Base-by-base conservation (phyloP, 345 rosid genomes). In the Moricandia moricandioides region DNA sequence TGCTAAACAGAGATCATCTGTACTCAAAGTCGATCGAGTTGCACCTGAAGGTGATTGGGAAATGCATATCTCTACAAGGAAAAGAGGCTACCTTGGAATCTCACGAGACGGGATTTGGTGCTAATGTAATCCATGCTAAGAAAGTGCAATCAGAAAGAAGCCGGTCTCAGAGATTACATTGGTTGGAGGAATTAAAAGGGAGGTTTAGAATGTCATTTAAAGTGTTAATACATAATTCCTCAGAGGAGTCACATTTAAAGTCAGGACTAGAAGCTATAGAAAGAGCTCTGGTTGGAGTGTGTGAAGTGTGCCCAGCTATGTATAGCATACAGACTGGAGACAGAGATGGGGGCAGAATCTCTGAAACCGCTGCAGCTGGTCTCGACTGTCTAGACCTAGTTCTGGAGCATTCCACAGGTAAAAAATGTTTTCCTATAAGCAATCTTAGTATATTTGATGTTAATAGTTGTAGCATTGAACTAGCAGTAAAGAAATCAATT, bases 361-460 rank as follows among this genome's bases (percentile, higher is more conserved):
- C 91, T 62, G 77, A 90, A 66, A 79, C 79, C 16, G 90, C 85
- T 79, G 99, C 96, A 10, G 91, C 88, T 70, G 92, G 91, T 77
- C 72, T 95, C 64, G 98, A 92, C 74, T 95, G 88, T 86, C 86
- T 95, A 78, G 97, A 90, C 81, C 84, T 95, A n/a, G 74, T 92
- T 83, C 86, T 92, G 68, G 96, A 92, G 80, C 82, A 86, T 82
- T 91, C 79, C 73, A 81, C 96, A 86, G 96, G 97, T 95, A 81
- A 74, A 65, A 57, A 5, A 0, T 69, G 21, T 75, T 68, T 35
- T 52, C 26, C 8, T 4, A 60, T 59, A 68, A 49, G 56, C 16
- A 47, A 58, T 37, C 29, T 39, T 67, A 13, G 63, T 69, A 40
- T 54, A 21, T 17, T 29, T 69, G 58, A 75, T 75, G 62, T 34